phyloP scores from a whole-genome alignment of 441 rosid genomes.

The Monsonia emarginata region DNA sequence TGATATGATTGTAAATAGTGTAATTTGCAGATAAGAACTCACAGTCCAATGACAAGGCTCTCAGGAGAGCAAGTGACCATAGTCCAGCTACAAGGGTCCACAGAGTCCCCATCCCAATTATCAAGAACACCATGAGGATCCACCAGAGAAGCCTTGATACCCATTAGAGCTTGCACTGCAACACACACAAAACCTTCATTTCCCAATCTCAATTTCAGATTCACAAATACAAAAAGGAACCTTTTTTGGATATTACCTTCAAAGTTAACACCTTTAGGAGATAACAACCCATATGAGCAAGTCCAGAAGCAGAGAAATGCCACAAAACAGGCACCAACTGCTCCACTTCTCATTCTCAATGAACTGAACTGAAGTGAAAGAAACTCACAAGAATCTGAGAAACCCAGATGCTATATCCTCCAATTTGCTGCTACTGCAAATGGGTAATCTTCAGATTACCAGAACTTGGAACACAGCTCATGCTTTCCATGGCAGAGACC shows the following conservation, averaged over 20 bases:
- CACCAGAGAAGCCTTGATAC: slow-evolving; percentile 55
- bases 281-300: slow-evolving; percentile 54
- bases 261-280: slow-evolving; percentile 89
- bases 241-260: slow-evolving; percentile 52
- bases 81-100: slow-evolving; percentile 98
- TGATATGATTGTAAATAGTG: background rate
- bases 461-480: slow-evolving; percentile 17
- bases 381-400: slow-evolving; percentile 27
- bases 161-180: slow-evolving; percentile 87
- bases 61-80: slow-evolving; percentile 92
- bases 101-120: slow-evolving; percentile 91
- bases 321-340: slow-evolving; percentile 23
- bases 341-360: slow-evolving; percentile 31
- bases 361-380: slow-evolving; percentile 10
- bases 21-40: slow-evolving; percentile 29
- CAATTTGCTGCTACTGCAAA: background rate
- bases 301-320: slow-evolving; percentile 40
- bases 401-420: slow-evolving; percentile 19
- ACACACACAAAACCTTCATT: slow-evolving; percentile 11
- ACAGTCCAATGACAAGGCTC: slow-evolving; percentile 87
- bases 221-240: background rate
- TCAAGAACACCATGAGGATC: slow-evolving; percentile 95
- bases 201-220: slow-evolving; percentile 7
- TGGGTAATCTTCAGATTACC: slow-evolving; percentile 19
- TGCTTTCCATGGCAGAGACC: slow-evolving; percentile 35